Evolutionary conservation across 2,329 filamentous ascomycete genomes (phyloP), one percentile per base, ranked within the genome.

Genomic region (Thelonectria discophora): DNA sequence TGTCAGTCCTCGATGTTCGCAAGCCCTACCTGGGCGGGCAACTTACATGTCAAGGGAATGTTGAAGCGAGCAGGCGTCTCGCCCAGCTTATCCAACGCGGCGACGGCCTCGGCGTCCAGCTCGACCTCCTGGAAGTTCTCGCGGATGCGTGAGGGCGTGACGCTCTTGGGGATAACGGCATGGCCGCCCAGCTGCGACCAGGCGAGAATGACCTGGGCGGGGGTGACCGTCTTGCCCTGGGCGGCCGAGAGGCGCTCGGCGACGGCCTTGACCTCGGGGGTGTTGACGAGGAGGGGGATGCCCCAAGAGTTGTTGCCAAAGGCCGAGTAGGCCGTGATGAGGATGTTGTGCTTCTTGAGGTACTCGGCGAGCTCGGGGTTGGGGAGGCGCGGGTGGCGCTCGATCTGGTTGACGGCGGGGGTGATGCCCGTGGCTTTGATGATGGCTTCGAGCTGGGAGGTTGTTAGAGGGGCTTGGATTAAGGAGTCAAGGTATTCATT

Each of bases 161-260:
- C 89, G 18, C 85, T 89, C 82, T 93, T 93, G 72, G 90, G 90
- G 69, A 93, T 92, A 68, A 93, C 90, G 68, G 82, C 86, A 77
- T 88, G 88, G 56, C 87, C 88, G 68, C 86, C 77, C 46, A 82
- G 69, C 78, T 83, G 74, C 79, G 80, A 75, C 86, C 87, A 88
- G 80, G 88, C 73, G 78, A 87, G 75, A 81, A 82, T 71, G 64
- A 81, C 78, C 69, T 82, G 80, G 46, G 80, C 79, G 15, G 77
- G 73, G 12, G 78, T 80, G 60, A 79, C 77, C 47, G 68, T 69
- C 78, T 74, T 76, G 65, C 75, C 74, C 67, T 74, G 72, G 55
- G 67, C 63, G 53, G 67, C 58, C 62, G 72, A 68, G 50, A 79
- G 72, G 60, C 77, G 78, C 67, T 86, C 80, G 43, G 87, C 87